Evolutionary conservation across 192 early-diverging fungal genomes (phyloP).

Genomic region (Lobosporangium transversale): DNA sequence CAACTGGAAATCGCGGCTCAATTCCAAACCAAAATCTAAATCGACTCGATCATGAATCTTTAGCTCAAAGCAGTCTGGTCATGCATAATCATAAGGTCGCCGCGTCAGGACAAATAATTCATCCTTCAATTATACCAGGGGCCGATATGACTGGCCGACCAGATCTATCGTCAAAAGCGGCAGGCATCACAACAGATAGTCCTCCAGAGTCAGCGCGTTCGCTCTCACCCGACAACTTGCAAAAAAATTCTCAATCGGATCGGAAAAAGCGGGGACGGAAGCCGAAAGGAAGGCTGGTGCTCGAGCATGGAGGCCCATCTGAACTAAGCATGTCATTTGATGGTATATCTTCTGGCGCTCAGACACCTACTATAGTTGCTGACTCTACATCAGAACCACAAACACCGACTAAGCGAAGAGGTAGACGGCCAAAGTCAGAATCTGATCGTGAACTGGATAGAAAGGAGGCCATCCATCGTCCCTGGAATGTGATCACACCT

Average conservation of each 20-base stretch:
- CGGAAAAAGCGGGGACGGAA: slow-evolving; percentile 8
- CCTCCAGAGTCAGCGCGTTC: slow-evolving; percentile 5
- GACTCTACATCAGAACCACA: neutral
- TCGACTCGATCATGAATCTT: too few species aligned
- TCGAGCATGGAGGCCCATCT: neutral
- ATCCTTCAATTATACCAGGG: too few species aligned
- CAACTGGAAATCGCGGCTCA: too few species aligned
- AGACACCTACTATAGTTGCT: neutral
- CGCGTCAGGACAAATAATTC: too few species aligned
- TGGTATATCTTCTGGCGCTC: neutral
- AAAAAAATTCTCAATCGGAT: neutral
- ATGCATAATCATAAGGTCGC: too few species aligned
- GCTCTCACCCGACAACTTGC: slow-evolving; percentile 14
- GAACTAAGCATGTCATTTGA: neutral
- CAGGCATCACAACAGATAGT: too few species aligned
- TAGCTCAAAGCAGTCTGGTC: too few species aligned
- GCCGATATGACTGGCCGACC: too few species aligned
- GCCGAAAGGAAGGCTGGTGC: slow-evolving; percentile 2
- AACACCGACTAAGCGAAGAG: slow-evolving; percentile 2
- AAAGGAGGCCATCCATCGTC: slow-evolving; percentile 7
- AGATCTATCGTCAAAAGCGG: too few species aligned
- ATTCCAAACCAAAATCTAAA: too few species aligned
- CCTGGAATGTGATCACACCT: slow-evolving; percentile 15
- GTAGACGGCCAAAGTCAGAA: slow-evolving; percentile 8
- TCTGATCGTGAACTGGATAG: slow-evolving; percentile 10